Evolutionary conservation across 1,284 basidiomycete species (phyloP), one percentile per base, ranked within the genome.

Genomic region (Phellopilus nigrolimitatus): DNA sequence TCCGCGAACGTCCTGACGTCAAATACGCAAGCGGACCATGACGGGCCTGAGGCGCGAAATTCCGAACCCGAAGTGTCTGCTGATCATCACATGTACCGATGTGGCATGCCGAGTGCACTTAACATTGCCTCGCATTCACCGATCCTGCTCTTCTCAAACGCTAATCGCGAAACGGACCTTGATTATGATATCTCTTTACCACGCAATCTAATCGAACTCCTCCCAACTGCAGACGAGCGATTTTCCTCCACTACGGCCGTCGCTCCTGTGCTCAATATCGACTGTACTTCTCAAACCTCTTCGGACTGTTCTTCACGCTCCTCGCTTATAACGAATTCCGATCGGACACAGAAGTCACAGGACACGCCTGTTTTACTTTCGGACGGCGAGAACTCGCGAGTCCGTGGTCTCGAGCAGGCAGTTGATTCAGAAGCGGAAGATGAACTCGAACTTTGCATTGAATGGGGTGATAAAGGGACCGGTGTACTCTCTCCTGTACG

Each of bases 91-190:
- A 27, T 19, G 31, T 12, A 30, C 33, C 4, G 33, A 9, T 21
- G 4, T 12, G 19, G 5, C 45, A 24, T 25, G 8, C 19, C 42
- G 28, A 28, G 42, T 6, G 25, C 33, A 44, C 3, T 34, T 24
- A 33, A 40, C 22, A n/a, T 41, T 27, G 15, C 40, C 24, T 10
- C 22, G 2, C 41, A 37, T 12, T 30, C 33, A 36, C 7, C 40
- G 15, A 15, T 27, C 24, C n/a, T 3, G 34, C 34, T 19, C 33
- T 37, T 50, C 48, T 42, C 28, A 24, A 22, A 28, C 39, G 49
- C 41, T 51, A 34, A 44, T 45, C 36, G 30, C 25, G 46, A 48
- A 48, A 22, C 17, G 10, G 33, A n/a, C 31, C 37, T 22, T 24
- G 33, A 36, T 24, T 36, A 25, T 21, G 40, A 42, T 40, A 28